Evolutionary conservation across 169 alveolate species (phyloP).

Genomic region (Babesia microti): DNA sequence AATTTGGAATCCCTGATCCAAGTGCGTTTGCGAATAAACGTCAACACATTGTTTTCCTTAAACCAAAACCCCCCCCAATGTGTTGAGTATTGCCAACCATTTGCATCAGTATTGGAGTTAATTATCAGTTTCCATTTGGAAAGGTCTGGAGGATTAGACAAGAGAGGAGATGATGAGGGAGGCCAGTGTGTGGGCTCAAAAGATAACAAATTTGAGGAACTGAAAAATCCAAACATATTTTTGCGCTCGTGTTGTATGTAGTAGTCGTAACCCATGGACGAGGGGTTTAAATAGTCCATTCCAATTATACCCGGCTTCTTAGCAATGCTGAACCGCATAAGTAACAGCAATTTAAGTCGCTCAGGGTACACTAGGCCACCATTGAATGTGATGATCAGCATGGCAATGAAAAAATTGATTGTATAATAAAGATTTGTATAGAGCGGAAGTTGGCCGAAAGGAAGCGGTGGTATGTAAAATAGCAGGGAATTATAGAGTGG

Average conservation of each 20-base stretch:
- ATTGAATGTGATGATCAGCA: conserved; percentile 15
- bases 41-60: conserved; percentile 15
- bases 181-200: conserved; percentile 24
- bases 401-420: conserved; percentile 11
- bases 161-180: too few relatives aligned
- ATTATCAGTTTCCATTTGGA: conserved; percentile 7
- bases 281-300: background rate
- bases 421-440: conserved; percentile 23
- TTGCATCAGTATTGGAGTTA: conserved; percentile 19
- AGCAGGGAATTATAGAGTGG: too few relatives aligned
- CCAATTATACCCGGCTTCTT: background rate
- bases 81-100: conserved; percentile 42
- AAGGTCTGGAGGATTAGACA: conserved; percentile 10
- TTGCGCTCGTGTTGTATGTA: conserved; percentile 47
- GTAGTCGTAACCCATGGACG: conserved; percentile 4
- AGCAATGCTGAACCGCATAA: conserved; percentile 8
- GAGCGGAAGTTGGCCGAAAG: conserved; percentile 18
- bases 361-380: conserved; percentile 32
- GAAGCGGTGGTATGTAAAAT: conserved; percentile 38
- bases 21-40: conserved; percentile 34
- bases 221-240: conserved; percentile 22
- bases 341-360: conserved; percentile 35
- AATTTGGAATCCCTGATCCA: conserved; percentile 20
- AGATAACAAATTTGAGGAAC: conserved; percentile 16
- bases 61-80: conserved; percentile 27